Base-by-base conservation (phyloP, 768 basidiomycete genomes). In the Daedaleopsis nitida region DNA sequence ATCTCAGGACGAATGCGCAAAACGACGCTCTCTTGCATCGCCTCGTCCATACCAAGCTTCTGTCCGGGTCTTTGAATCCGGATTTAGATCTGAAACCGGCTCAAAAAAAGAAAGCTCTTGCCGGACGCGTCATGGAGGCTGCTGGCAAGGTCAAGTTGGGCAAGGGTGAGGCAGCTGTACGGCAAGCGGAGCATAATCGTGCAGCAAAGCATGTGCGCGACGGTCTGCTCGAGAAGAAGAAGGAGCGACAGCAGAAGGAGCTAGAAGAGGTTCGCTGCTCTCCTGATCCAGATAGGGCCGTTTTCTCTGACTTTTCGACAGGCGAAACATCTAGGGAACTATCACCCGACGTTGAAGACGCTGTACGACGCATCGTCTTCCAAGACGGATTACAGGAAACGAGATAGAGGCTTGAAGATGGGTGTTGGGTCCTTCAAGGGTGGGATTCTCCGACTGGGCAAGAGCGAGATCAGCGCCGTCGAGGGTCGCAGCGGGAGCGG, bases 251-350 rank as follows among this genome's bases (percentile, higher is more conserved):
- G 35, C 70, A 76, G 52, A 81, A 81, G 59, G 70, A 82, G 43
- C 74, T 93, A 9, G 86, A 90, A 69, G 88, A 92, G 85, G 92
- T 92, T 45, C 45, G 71, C 67, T 44, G 21, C 32, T 43, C 19
- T 55, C 44, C 52, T 2, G 17, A 42, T 3, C 63, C 10, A 10
- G 19, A 24, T 12, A 24, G 57, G 34, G 19, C 44, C 63, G 14
- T 23, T 32, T 9, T 13, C 9, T 59, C 39, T 60, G 13, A 19
- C 35, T 57, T 34, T 43, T 45, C 27, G 16, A 12, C 50, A 94
- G 92, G 91, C 91, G 6, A 94, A 93, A 74, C 83, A 89, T 64
- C 63, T 91, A 62, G 92, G 92, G 17, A 94, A 92, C 71, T 94
- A 93, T 70, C 91, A 94, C 66, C 91, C 89, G 42, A 78, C 81